A percentile compares a stretch with the other conserved stretches of the same genome.
These are phyloP conservation scores for Psilocybe subaeruginosa DNA, from an alignment of 768 basidiomycete species.

Conservation along the genomic window DNA sequence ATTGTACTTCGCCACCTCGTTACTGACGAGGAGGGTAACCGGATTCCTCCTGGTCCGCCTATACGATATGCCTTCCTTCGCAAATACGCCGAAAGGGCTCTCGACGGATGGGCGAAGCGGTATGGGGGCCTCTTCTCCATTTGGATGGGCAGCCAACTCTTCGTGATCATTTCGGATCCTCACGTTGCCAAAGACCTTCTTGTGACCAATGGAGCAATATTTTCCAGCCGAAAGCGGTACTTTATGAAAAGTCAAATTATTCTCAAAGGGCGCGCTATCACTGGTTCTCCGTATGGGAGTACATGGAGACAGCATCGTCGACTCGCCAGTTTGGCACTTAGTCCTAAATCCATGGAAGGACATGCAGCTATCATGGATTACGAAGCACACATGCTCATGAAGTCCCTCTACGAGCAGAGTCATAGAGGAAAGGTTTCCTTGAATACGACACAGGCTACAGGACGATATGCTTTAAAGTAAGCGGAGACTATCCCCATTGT, in stretches of 20 bases:
- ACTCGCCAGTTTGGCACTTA: constrained; percentile 36
- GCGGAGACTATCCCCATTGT: neutral
- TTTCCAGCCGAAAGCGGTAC: constrained; percentile 34
- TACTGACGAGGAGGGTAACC: constrained; percentile 21
- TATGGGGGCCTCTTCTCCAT: constrained; percentile 38
- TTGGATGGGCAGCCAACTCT: constrained; percentile 41
- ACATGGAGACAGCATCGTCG: constrained; percentile 44
- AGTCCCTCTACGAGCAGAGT: constrained; percentile 34
- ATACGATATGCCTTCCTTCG: constrained; percentile 33
- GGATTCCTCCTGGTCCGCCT: constrained; percentile 30
- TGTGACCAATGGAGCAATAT: constrained; percentile 37
- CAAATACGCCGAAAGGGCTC: constrained; percentile 34
- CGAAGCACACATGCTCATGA: constrained; percentile 41
- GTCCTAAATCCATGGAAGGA: constrained; percentile 32
- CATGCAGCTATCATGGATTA: constrained; percentile 38
- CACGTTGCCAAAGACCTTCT: constrained; percentile 35
- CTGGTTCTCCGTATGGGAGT: constrained; percentile 33
- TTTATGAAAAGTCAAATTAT: constrained; percentile 41
- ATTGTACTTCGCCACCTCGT: constrained; percentile 2
- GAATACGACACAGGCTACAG: constrained; percentile 40
- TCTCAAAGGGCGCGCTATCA: constrained; percentile 34
- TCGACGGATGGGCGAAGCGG: constrained; percentile 34
- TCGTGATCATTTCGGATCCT: constrained; percentile 39
- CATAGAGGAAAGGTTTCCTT: constrained; percentile 34
- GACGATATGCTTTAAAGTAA: constrained; percentile 30